These are phyloP conservation scores for Panellus pusillus DNA, from an alignment of 768 basidiomycete genomes.

Conservation along the genomic window DNA sequence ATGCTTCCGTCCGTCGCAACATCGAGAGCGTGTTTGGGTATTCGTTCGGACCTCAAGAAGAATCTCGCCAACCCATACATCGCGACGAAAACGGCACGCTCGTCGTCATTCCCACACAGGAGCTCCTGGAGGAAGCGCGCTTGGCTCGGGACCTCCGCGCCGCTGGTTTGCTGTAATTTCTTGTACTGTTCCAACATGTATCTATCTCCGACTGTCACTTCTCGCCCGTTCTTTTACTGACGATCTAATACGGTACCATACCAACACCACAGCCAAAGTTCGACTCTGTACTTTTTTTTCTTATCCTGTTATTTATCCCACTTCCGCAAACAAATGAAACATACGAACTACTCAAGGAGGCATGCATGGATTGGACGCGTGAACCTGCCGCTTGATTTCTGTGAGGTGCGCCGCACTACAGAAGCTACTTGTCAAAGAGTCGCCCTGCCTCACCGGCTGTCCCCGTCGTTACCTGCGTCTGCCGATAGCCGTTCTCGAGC, in stretches of 20 bases:
- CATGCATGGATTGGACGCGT: no score
- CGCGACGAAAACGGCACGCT: conserved; percentile 28
- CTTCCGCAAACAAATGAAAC: neutral
- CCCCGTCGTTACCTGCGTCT: conserved; percentile 1
- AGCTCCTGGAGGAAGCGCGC: conserved; percentile 43
- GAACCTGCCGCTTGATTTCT: no score
- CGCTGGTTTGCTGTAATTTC: conserved; percentile 52
- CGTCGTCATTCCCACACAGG: conserved; percentile 29
- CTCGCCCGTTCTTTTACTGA: neutral
- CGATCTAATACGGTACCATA: conserved; percentile 7
- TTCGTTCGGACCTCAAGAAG: conserved; percentile 34
- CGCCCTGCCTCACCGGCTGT: conserved; percentile 2
- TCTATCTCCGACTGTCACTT: neutral
- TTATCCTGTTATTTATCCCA: conserved; percentile 8
- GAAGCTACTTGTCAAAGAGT: no score
- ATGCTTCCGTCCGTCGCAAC: conserved; percentile 49
- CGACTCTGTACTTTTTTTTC: conserved; percentile 8
- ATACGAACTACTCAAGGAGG: no score
- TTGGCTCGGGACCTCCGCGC: conserved; percentile 49
- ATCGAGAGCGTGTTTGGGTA: conserved; percentile 56
- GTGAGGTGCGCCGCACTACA: no score
- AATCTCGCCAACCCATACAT: conserved; percentile 10
- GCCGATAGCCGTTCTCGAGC: conserved; percentile 12
- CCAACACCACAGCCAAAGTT: neutral
- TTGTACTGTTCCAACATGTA: neutral